phyloP scores from a whole-genome alignment of 2,329 filamentous ascomycete species.

The Setomelanomma holmii region DNA sequence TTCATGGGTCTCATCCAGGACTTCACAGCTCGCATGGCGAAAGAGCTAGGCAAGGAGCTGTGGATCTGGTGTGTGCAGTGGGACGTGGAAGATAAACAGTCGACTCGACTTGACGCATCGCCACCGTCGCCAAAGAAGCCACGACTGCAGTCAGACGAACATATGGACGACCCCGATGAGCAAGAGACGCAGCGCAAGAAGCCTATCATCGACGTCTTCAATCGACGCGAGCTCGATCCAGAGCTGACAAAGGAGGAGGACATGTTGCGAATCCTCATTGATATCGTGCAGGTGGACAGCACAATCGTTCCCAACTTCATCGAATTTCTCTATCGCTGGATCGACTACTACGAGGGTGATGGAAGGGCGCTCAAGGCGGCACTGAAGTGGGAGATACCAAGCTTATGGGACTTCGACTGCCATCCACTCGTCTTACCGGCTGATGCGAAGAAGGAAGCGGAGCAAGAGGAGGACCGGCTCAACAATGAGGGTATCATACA shows the following conservation, averaged over 20 bases:
- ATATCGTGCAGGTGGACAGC: conserved; percentile 38
- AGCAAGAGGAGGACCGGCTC: not conserved
- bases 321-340: conserved; percentile 43
- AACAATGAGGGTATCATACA: not conserved
- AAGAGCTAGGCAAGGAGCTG: conserved; percentile 27
- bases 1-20: conserved; percentile 39
- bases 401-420: conserved; percentile 44
- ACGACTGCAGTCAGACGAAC: conserved; percentile 17
- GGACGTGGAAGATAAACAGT: conserved; percentile 25
- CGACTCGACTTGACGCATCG: conserved; percentile 1
- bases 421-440: conserved; percentile 32
- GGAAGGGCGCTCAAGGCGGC: conserved; percentile 42
- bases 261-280: conserved; percentile 38
- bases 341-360: conserved; percentile 42
- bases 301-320: conserved; percentile 42
- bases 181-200: conserved; percentile 8
- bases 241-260: conserved; percentile 37
- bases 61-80: conserved; percentile 46
- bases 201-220: conserved; percentile 20
- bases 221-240: conserved; percentile 27
- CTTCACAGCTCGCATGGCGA: conserved; percentile 32
- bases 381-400: conserved; percentile 42
- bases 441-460: conserved; percentile 10
- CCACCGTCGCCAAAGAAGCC: conserved; percentile 30
- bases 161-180: not conserved